A percentile compares a stretch with the other conserved stretches of the same genome.
Evolutionary conservation across 176 grass and related monocot genomes (phyloP).

Genomic region (Panicum miliaceum): DNA sequence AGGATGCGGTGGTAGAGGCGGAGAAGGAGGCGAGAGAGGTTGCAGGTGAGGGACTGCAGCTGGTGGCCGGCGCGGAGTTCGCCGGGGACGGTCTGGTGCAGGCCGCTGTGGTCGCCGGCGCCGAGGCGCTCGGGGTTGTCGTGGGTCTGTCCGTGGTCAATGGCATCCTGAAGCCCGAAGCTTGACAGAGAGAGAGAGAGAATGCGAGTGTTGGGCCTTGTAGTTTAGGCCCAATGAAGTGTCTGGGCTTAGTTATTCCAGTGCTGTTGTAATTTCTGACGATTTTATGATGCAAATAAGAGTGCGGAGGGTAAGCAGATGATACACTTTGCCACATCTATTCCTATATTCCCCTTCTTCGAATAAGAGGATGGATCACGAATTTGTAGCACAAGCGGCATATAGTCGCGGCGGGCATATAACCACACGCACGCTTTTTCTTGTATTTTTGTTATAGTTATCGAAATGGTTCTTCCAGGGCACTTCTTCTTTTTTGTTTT

Average conservation of each 20-base stretch:
- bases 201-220: background rate
- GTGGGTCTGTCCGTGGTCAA: conserved; percentile 79
- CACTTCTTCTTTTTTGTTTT: too few species aligned
- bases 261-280: background rate
- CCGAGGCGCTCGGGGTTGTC: conserved; percentile 76
- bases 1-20: conserved; percentile 38
- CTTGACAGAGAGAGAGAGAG: conserved; percentile 32
- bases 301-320: background rate
- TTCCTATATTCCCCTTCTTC: background rate
- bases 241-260: conserved; percentile 16
- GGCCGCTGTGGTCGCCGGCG: conserved; percentile 73
- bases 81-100: conserved; percentile 75
- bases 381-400: too few species aligned
- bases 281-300: conserved; percentile 18
- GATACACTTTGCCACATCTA: background rate
- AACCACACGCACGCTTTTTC: too few species aligned
- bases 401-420: too few species aligned
- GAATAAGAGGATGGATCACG: too few species aligned
- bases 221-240: background rate
- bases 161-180: conserved; percentile 71
- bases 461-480: too few species aligned
- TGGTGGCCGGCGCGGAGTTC: conserved; percentile 50
- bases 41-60: conserved; percentile 48
- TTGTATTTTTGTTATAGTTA: too few species aligned
- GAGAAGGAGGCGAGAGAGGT: conserved; percentile 48